These are phyloP conservation scores for Hypericum androsaemum DNA, from an alignment of 345 rosid genomes.

Conservation along the genomic window DNA sequence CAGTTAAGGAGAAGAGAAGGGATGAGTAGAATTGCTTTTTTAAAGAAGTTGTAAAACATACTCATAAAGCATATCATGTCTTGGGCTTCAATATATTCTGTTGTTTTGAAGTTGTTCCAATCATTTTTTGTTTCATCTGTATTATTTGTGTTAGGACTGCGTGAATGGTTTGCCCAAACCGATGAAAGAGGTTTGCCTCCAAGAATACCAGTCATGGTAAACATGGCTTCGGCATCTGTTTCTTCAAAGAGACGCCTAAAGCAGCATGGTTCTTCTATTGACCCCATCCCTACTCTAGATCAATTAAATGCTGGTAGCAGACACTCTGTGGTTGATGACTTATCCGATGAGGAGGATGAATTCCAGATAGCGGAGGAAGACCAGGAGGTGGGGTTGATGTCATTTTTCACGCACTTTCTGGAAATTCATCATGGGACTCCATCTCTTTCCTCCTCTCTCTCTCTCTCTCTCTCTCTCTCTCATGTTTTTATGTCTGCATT, in stretches of 20 bases:
- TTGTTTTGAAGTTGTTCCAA: background rate
- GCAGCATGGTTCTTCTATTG: conserved; percentile 34
- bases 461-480: conserved; percentile 2
- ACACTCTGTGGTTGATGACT: conserved; percentile 82
- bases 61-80: no score
- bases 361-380: conserved; percentile 80
- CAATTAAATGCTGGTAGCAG: conserved; percentile 53
- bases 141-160: conserved; percentile 50
- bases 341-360: conserved; percentile 93
- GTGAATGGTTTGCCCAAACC: conserved; percentile 93
- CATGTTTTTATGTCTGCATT: background rate
- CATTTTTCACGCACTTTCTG: conserved; percentile 9
- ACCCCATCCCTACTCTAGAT: conserved; percentile 48
- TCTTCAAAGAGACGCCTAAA: conserved; percentile 43
- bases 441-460: background rate
- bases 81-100: no score
- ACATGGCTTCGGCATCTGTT: conserved; percentile 73
- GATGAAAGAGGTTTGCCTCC: conserved; percentile 92
- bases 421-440: background rate
- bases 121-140: conserved; percentile 11
- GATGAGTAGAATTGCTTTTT: no score
- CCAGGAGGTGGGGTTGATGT: conserved; percentile 51
- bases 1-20: no score
- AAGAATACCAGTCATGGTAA: conserved; percentile 95
- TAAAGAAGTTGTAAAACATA: no score